Evolutionary conservation across 176 grass and related monocot species (phyloP).

Genomic region (Luzula sylvatica): DNA sequence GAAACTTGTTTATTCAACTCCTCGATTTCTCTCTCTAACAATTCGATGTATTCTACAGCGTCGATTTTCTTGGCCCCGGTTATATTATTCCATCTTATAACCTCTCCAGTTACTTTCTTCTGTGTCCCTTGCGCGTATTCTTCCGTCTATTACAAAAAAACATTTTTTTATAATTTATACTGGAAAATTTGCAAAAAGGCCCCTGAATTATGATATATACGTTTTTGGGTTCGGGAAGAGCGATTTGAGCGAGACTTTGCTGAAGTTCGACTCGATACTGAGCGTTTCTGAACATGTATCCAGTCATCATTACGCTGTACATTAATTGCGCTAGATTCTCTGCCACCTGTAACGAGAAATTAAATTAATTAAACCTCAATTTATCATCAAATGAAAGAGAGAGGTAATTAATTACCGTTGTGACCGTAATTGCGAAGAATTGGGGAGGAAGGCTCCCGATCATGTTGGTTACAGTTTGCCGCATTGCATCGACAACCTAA

Average conservation of each 20-base stretch:
- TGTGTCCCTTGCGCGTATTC: constrained; percentile 82
- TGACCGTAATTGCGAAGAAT: constrained; percentile 84
- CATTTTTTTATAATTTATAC: constrained; percentile 5
- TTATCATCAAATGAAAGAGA: background rate
- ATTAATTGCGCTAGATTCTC: constrained; percentile 92
- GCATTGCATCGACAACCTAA: constrained; percentile 91
- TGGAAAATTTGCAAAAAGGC: no score
- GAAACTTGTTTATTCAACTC: constrained; percentile 62
- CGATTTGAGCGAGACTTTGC: constrained; percentile 78
- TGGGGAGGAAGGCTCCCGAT: constrained; percentile 86
- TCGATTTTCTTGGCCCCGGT: constrained; percentile 87
- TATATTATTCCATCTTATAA: constrained; percentile 83
- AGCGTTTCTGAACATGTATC: constrained; percentile 97
- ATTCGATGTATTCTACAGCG: constrained; percentile 80
- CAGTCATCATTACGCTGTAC: constrained; percentile 96
- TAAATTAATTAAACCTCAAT: no score
- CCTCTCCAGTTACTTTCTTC: constrained; percentile 81
- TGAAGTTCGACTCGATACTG: constrained; percentile 78
- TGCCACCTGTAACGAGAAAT: constrained; percentile 58
- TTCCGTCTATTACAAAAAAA: constrained; percentile 33
- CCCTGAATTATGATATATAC: no score
- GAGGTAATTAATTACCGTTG: constrained; percentile 46
- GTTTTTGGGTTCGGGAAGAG: constrained; percentile 51
- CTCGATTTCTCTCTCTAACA: constrained; percentile 84
- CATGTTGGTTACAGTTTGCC: constrained; percentile 93